Evolutionary conservation across 2,329 filamentous ascomycete species (phyloP), one percentile per base, ranked within the genome.

Genomic region (Macrophomina pseudophaseolina): DNA sequence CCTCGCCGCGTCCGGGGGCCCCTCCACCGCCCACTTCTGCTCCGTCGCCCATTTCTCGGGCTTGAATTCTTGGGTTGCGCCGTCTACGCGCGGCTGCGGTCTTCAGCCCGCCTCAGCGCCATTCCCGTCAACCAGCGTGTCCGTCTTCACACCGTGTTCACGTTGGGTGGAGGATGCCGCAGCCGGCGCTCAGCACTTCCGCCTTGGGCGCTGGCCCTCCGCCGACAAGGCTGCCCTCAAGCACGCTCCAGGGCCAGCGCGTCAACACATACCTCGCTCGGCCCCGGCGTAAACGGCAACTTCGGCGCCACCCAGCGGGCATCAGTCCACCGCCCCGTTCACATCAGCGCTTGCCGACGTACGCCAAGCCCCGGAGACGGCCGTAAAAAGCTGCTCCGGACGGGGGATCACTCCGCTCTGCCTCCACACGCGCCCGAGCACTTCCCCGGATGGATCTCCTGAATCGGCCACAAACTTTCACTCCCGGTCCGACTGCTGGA

Each of bases 401-500:
- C 44, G 49, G 58, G 58, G 58, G 58, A 62, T 62, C 58, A 48
- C 58, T 62, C 58, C 58, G 58, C 58, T 28, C 18, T 48, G 58
- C 32, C 58, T 62, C 58, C 58, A 62, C 58, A 62, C 11, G 14
- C 18, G 28, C 23, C 35, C 23, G 14, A 28, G 56, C 56, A 38
- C 42, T 60, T 48, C 58, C 58, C 58, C 58, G 58, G 58, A 62
- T 44, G 32, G 58, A 62, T 62, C 58, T 62, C 58, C 44, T 62
- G 44, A 62, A 49, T 18, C 58, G 58, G 58, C 35, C 33, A 12
- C 58, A 49, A n/a, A 9, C 58, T 49, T 48, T 28, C 11, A 11
- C 42, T 35, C 14, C 6, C 58, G 58, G 58, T 9, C 58, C 58
- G 58, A 62, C 42, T 62, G 42, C 42, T 44, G 42, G 11, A 44